Evolutionary conservation across 2,329 filamentous ascomycete species (phyloP), one percentile per base, ranked within the genome.

Genomic region (Fusarium sp.): DNA sequence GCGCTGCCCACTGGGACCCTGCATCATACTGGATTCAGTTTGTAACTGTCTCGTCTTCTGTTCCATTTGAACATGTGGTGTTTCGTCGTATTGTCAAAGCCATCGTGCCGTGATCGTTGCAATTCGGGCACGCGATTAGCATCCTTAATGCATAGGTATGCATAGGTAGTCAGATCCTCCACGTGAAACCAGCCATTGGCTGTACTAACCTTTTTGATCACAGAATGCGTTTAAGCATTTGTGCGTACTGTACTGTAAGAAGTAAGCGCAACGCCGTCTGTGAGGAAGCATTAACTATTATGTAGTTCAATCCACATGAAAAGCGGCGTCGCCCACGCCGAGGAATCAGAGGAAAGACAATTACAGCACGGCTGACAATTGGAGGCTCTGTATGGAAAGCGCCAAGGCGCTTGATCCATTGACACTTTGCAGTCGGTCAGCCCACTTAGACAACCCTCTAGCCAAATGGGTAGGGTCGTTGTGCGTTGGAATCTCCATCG

Each of bases 281-380:
- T 61, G 47, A 51, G 50, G 46, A 43, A 59, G 43, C 43, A 42
- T 56, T 51, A 34, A 10, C 54, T 40, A 68, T 25, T 40, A 13
- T 56, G 41, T 62, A 62, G 53, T 46, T 51, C 63, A 59, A 61
- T 55, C 56, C 66, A 62, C 49, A 32, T 47, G 28, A 54, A 43
- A 64, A 59, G 60, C 60, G 50, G 61, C 54, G 58, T 48, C 41
- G 55, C 46, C 34, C 25, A 30, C 55, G 55, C 27, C 10, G 56
- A 63, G 51, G 68, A 74, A 74, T 73, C 69, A 75, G 55, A 57
- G 60, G 40, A 34, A 55, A 48, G 37, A 27, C 46, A 40, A 69
- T 72, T 72, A 65, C 60, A 59, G 56, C 46, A 40, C 41, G 40
- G 62, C 69, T 74, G 69, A 74, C 66, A 67, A 74, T 72, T 30